Evolutionary conservation across 176 grass and related monocot species (phyloP).

Genomic region (Cocos nucifera): DNA sequence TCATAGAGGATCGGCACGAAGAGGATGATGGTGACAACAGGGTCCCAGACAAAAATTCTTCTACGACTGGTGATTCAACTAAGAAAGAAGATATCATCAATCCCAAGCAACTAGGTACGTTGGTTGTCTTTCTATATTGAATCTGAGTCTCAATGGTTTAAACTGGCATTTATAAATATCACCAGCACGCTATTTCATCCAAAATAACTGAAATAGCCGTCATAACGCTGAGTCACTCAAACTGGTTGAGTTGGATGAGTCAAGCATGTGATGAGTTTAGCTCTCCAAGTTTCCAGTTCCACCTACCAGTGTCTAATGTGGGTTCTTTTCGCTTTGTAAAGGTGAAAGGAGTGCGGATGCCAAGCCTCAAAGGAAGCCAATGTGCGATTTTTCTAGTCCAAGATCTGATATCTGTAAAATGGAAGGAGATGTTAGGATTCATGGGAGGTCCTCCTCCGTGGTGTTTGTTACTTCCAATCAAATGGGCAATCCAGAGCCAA

Average conservation of each 20-base stretch:
- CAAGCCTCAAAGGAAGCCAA: slow-evolving; percentile 14
- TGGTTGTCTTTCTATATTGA: not conserved
- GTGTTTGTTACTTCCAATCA: slow-evolving; percentile 27
- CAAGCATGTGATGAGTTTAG: not conserved
- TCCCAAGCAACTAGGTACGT: slow-evolving; percentile 36
- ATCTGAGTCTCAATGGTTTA: not conserved
- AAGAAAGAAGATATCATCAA: too few relatives aligned
- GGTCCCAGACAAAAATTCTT: too few relatives aligned
- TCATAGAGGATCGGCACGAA: too few relatives aligned
- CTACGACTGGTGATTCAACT: too few relatives aligned
- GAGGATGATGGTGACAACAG: too few relatives aligned
- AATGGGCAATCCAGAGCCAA: not conserved
- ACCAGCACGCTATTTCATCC: not conserved
- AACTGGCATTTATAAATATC: not conserved
- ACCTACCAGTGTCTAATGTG: not conserved
- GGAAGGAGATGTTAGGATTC: slow-evolving; percentile 55
- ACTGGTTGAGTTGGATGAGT: not conserved
- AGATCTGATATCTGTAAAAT: slow-evolving; percentile 56
- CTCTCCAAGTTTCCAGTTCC: not conserved
- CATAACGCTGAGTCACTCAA: too few relatives aligned
- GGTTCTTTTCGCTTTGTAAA: too few relatives aligned
- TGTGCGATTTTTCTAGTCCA: slow-evolving; percentile 29
- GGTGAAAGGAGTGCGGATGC: slow-evolving; percentile 18
- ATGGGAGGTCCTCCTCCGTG: slow-evolving; percentile 33
- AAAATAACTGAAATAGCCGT: not conserved